Evolutionary conservation across 208 protist genomes (phyloP).

Genomic region (Trypanosoma congolense): DNA sequence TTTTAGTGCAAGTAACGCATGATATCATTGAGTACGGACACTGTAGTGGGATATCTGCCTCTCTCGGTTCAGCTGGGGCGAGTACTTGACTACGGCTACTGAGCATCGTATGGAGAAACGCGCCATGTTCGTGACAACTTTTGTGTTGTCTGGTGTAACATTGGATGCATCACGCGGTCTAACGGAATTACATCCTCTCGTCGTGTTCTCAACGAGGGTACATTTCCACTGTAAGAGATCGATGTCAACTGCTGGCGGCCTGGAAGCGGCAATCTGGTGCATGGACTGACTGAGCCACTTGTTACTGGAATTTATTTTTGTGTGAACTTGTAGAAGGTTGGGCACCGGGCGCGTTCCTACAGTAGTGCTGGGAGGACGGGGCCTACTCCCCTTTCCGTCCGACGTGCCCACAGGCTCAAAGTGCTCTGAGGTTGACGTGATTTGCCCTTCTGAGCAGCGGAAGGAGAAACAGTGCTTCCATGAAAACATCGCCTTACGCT

Average conservation of each 20-base stretch:
- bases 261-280: slow-evolving; percentile 51
- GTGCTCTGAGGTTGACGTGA: no score
- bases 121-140: slow-evolving; percentile 41
- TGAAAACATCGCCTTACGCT: slow-evolving; percentile 73
- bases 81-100: slow-evolving; percentile 72
- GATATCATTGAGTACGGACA: not conserved
- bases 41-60: not conserved
- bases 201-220: slow-evolving; percentile 44
- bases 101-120: slow-evolving; percentile 11
- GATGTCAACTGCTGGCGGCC: slow-evolving; percentile 76
- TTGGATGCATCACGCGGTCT: slow-evolving; percentile 67
- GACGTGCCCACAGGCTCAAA: no score
- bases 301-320: slow-evolving; percentile 57
- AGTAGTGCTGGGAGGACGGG: slow-evolving; percentile 47
- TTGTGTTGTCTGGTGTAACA: slow-evolving; percentile 78
- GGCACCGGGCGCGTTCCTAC: slow-evolving; percentile 23
- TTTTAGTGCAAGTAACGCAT: no score
- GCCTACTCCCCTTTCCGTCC: no score
- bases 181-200: slow-evolving; percentile 51
- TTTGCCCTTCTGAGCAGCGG: not conserved
- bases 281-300: slow-evolving; percentile 54
- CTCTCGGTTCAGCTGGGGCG: slow-evolving; percentile 30
- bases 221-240: slow-evolving; percentile 77
- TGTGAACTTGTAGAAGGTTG: slow-evolving; percentile 79
- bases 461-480: slow-evolving; percentile 48